These are phyloP conservation scores for Aphanomyces cochlioides DNA, from an alignment of 352 stramenopile species.

Conservation along the genomic window DNA sequence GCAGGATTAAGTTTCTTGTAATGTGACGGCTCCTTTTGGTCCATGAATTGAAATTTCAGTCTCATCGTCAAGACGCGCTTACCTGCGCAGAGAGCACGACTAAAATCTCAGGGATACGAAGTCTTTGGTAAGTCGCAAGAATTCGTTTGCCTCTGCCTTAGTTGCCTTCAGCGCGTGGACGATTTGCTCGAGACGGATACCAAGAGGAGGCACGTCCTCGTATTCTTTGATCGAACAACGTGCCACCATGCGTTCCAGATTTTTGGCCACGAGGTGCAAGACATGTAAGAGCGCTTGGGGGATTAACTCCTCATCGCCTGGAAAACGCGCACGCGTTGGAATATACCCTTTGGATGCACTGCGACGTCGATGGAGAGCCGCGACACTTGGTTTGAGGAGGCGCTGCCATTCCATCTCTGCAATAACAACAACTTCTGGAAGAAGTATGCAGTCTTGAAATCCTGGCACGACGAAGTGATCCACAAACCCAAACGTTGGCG, in stretches of 20 bases:
- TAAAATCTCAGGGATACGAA: no score
- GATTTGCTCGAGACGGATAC: slow-evolving; percentile 9
- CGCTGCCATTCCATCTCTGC: not conserved
- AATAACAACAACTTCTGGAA: not conserved
- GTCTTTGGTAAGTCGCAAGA: no score
- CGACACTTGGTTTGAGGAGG: not conserved
- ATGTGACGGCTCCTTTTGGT: no score
- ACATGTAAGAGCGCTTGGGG: slow-evolving; percentile 6
- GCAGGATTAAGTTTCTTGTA: slow-evolving; percentile 79
- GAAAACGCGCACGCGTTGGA: not conserved
- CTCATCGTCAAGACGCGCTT: no score
- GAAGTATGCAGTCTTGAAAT: not conserved
- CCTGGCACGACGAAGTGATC: slow-evolving; percentile 4
- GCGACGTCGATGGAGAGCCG: not conserved
- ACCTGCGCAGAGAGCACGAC: no score
- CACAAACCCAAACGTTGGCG: slow-evolving; percentile 10
- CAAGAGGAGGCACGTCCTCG: not conserved
- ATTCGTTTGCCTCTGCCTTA: no score
- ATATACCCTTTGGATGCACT: not conserved
- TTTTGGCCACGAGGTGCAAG: not conserved
- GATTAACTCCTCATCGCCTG: not conserved
- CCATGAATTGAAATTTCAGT: no score
- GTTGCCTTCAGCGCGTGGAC: not conserved
- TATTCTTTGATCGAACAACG: not conserved
- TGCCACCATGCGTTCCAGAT: not conserved